Evolutionary conservation across 2,329 filamentous ascomycete species (phyloP).

Genomic region (Diaporthe longicolla): DNA sequence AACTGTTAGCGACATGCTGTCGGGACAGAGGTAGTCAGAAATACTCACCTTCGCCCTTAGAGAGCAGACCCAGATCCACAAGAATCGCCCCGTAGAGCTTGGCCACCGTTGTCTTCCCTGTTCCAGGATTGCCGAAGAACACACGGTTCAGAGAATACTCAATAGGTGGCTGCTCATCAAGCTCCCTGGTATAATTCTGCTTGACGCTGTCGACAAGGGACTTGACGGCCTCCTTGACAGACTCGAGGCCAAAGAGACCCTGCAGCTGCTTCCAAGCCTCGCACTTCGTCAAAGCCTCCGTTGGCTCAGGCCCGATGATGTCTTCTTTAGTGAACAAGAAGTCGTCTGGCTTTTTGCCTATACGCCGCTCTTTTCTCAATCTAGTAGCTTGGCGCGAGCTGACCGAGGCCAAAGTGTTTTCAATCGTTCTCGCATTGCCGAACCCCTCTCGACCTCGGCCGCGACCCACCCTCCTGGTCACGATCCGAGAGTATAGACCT

Average conservation of each 20-base stretch:
- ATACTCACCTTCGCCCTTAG: slow-evolving; percentile 73
- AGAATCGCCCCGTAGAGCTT: slow-evolving; percentile 80
- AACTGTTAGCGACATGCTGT: neutral
- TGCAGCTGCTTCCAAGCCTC: slow-evolving; percentile 71
- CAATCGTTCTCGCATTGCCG: slow-evolving; percentile 78
- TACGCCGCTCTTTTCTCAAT: slow-evolving; percentile 62
- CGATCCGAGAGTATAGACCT: slow-evolving; percentile 76
- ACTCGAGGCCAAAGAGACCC: slow-evolving; percentile 68
- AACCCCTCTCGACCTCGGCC: slow-evolving; percentile 77
- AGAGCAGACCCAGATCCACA: slow-evolving; percentile 75
- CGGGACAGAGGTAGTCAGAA: too few species aligned
- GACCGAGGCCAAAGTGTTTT: slow-evolving; percentile 72
- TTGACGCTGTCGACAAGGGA: slow-evolving; percentile 72
- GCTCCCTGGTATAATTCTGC: slow-evolving; percentile 76
- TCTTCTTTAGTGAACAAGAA: slow-evolving; percentile 75
- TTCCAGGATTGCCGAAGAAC: slow-evolving; percentile 80
- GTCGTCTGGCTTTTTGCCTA: slow-evolving; percentile 64
- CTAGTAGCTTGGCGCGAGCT: slow-evolving; percentile 71
- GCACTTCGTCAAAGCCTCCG: slow-evolving; percentile 63
- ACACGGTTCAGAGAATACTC: slow-evolving; percentile 76
- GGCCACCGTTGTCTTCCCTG: slow-evolving; percentile 82
- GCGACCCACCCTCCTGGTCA: slow-evolving; percentile 71
- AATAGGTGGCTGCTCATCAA: slow-evolving; percentile 71
- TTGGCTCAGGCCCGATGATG: slow-evolving; percentile 78
- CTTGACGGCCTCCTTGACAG: slow-evolving; percentile 74